Percentiles rank a stretch among this genome's conserved stretches.
phyloP scores from a whole-genome alignment of 2,329 filamentous ascomycete species.

The Lecanicillium sp. region DNA sequence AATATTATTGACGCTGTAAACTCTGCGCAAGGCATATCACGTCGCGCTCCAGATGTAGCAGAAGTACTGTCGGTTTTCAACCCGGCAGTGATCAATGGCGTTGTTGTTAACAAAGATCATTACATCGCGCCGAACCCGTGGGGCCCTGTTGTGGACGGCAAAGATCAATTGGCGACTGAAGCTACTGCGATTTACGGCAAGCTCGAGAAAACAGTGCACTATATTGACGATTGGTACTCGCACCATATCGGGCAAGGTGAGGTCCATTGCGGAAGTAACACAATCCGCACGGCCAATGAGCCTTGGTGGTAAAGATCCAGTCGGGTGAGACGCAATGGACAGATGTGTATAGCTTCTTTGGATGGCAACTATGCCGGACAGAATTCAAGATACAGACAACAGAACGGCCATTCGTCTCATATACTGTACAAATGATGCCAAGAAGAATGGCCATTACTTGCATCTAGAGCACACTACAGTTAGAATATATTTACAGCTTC shows the following conservation, averaged over 20 bases:
- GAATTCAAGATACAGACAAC: too few relatives aligned
- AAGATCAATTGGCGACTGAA: conserved; percentile 1
- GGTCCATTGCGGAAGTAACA: conserved; percentile 6
- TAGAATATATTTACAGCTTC: too few relatives aligned
- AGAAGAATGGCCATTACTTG: too few relatives aligned
- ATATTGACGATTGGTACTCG: conserved; percentile 7
- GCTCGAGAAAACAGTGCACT: conserved; percentile 1
- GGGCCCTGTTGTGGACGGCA: conserved; percentile 3
- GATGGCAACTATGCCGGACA: too few relatives aligned
- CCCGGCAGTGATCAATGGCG: conserved; percentile 14
- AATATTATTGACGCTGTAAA: neutral
- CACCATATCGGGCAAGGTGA: neutral
- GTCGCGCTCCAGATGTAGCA: too few relatives aligned
- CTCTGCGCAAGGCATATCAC: neutral
- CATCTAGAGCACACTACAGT: too few relatives aligned
- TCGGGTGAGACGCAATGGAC: too few relatives aligned
- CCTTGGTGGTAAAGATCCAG: conserved; percentile 6
- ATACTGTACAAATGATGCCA: too few relatives aligned
- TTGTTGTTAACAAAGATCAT: conserved; percentile 12
- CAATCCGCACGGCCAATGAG: neutral
- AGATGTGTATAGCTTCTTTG: too few relatives aligned
- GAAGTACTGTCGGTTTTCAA: too few relatives aligned
- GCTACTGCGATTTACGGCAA: neutral
- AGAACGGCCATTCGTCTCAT: too few relatives aligned
- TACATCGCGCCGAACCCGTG: conserved; percentile 4